These are phyloP conservation scores for Elongisporangium prolatum DNA, from an alignment of 352 stramenopile species.

Conservation along the genomic window DNA sequence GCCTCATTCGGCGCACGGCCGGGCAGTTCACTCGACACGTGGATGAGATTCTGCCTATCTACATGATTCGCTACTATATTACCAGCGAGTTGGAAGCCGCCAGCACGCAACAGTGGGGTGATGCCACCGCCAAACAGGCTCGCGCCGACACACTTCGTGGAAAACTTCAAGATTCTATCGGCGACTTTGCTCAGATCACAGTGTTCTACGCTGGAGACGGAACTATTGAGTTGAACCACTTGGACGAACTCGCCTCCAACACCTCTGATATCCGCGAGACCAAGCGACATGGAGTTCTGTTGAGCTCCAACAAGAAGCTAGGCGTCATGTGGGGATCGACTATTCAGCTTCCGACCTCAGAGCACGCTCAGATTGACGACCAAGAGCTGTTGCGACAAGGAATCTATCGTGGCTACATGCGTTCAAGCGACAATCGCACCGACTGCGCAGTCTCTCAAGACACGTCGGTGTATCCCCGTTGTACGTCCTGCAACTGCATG, in stretches of 20 bases:
- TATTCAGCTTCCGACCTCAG: neutral
- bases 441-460: neutral
- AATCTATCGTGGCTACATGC: conserved; percentile 8
- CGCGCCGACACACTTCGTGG: neutral
- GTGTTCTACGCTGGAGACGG: neutral
- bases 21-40: neutral
- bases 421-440: neutral
- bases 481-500: neutral
- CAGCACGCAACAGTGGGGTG: conserved; percentile 5
- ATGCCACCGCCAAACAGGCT: neutral
- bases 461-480: neutral
- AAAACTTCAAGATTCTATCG: neutral
- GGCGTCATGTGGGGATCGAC: neutral
- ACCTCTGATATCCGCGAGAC: neutral
- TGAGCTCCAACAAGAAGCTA: neutral
- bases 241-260: neutral
- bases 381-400: conserved; percentile 8
- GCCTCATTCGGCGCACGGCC: neutral
- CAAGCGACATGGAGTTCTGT: neutral
- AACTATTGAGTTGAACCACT: neutral
- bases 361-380: conserved; percentile 2
- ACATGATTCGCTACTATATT: conserved; percentile 8
- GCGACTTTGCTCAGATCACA: neutral
- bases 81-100: conserved; percentile 5
- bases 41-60: conserved; percentile 7